These are phyloP conservation scores for Kurtzmaniella quercitrusa DNA, from an alignment of 1,139 yeast species.

Conservation along the genomic window DNA sequence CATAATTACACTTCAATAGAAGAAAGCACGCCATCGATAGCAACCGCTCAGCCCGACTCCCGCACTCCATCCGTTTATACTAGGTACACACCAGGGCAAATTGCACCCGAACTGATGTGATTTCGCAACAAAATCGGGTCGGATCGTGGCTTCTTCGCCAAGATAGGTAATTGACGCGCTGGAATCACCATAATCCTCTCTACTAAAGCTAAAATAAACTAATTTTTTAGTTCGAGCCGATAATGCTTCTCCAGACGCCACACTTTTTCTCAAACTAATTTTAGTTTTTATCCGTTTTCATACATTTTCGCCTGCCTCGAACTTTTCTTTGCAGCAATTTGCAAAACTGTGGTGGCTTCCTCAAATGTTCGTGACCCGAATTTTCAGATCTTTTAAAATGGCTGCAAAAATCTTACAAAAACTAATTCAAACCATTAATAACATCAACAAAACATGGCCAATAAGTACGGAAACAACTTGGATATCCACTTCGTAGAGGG, in stretches of 20 bases:
- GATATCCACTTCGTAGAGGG: conserved; percentile 40
- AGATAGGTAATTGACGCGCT: no score
- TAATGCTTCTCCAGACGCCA: no score
- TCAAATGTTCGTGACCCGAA: not conserved
- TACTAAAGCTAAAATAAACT: not conserved
- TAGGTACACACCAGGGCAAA: not conserved
- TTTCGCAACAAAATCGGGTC: not conserved
- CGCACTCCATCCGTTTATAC: not conserved
- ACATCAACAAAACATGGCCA: conserved; percentile 4
- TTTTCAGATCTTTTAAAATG: not conserved
- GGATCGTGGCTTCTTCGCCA: not conserved
- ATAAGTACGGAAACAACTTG: conserved; percentile 28
- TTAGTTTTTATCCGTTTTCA: no score
- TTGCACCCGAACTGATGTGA: not conserved
- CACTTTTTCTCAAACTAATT: no score
- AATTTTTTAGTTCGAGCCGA: not conserved
- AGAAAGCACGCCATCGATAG: no score
- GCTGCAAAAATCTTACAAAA: not conserved
- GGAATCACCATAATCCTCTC: no score
- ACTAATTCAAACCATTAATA: not conserved
- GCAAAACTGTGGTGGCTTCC: conserved; percentile 2
- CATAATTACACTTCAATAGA: no score
- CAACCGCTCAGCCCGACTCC: no score
- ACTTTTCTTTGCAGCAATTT: not conserved
- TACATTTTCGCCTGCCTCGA: no score